Base-by-base conservation (phyloP, 2,329 filamentous ascomycete genomes). In the Septoria petroselini region DNA sequence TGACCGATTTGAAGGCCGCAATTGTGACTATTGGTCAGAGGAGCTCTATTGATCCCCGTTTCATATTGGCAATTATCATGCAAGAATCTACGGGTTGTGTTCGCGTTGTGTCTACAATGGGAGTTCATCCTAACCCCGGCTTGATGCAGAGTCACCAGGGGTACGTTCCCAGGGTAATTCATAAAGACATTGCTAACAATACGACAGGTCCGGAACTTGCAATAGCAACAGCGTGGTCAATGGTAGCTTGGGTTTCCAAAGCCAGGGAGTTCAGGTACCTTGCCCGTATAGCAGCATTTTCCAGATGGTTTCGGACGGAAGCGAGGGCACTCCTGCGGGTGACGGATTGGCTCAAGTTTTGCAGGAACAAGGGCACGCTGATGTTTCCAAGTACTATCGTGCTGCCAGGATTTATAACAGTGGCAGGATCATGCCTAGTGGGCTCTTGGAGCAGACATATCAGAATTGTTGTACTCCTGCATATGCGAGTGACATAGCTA, bases 401-500 rank as follows among this genome's bases (percentile, higher is more conserved):
- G 75, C 71, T 1, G 71, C 73, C 17, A 67, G 74, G 31, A 67
- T 70, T 11, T 78, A 77, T 66, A 78, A 52, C 27, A 38, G 30
- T 19, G 50, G 50, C 9, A 25, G 39, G 11, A 19, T 48, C 3
- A 38, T 33, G 2, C 40, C 19, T 15, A 40, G 23, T 33, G 50
- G 50, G 11, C 38, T 48, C 18, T 11, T 52, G 9, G 21, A 18
- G 14, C 71, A 71, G 33, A 72, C 71, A 33, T 67, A 74, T 60
- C 68, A 74, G 61, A 70, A 69, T 5, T n/a, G n/a, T n/a, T n/a
- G n/a, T n/a, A 76, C 74, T 12, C 71, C 73, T 52, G 79, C 76
- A 68, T 80, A 80, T 58, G 65, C 70, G 12, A 70, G 66, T 15
- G 77, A 80, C 54, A 66, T 79, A 57, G 76, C 77, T 30, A 77